These are phyloP conservation scores for Trypanosoma vivax DNA, from an alignment of 208 protist species.

Conservation along the genomic window DNA sequence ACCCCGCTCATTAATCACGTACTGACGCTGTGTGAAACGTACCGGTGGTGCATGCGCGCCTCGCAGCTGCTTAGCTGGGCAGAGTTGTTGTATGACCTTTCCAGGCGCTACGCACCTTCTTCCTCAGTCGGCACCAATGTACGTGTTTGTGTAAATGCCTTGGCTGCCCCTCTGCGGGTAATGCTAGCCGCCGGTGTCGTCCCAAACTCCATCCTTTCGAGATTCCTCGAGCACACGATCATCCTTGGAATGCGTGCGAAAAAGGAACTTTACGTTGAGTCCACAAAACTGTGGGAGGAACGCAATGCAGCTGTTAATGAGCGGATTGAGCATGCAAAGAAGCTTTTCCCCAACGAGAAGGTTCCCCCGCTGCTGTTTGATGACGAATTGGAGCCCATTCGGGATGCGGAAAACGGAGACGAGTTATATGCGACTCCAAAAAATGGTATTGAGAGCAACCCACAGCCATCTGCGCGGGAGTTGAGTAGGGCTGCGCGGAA, in stretches of 20 bases:
- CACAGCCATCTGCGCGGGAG: constrained; percentile 8
- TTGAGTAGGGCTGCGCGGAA: constrained; percentile 20
- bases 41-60: constrained; percentile 27
- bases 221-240: constrained; percentile 59
- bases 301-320: constrained; percentile 19
- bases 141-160: constrained; percentile 28
- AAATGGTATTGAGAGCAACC: constrained; percentile 16
- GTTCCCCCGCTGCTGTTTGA: not conserved
- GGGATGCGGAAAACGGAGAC: not conserved
- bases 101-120: constrained; percentile 26
- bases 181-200: constrained; percentile 41
- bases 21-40: constrained; percentile 29
- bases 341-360: not conserved
- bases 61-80: constrained; percentile 28
- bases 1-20: constrained; percentile 36
- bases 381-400: too few relatives aligned
- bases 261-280: constrained; percentile 23
- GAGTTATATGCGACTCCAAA: not conserved
- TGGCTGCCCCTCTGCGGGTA: constrained; percentile 41
- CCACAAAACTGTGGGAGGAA: constrained; percentile 28
- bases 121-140: constrained; percentile 28
- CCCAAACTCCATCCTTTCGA: constrained; percentile 14
- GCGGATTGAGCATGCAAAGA: not conserved
- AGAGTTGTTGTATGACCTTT: constrained; percentile 54
- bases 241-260: constrained; percentile 57